Base-by-base conservation (phyloP, 495 filamentous ascomycete genomes). In the Penicillium coffeae region DNA sequence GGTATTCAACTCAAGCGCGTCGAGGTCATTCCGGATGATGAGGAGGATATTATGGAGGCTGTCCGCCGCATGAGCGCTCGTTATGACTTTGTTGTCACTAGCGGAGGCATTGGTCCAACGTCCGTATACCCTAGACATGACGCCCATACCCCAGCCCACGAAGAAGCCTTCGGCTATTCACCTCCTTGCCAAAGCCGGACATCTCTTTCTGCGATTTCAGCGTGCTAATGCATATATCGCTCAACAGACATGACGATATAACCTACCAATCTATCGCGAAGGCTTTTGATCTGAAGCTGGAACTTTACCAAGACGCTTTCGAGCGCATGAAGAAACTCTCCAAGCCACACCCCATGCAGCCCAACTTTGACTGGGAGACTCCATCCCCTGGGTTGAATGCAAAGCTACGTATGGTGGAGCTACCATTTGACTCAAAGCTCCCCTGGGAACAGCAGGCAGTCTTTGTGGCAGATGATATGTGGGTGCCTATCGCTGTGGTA, bases 91-190 rank as follows among this genome's bases (percentile, higher is more conserved):
- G 89, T 98, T 15, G 89, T 96, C 2, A 98, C 93, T 37, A 87
- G 85, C 55, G 93, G 93, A 44, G 93, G 93, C 20, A 96, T 98
- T 60, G 93, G 93, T 2, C 92, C 93, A 44, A 96, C 91, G 87
- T 91, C 61, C 56, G 76, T 70, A 55, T 27, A 19, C 19, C 40
- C 15, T 1, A 21, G 20, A 38, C 6, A 32, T 33, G 53, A 42
- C 9, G 50, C 5, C 21, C 38, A 47, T 35, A n/a, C 34, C 8
- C 36, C 25, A n/a, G n/a, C n/a, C n/a, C n/a, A n/a, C n/a, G n/a
- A n/a, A n/a, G n/a, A n/a, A n/a, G n/a, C n/a, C n/a, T n/a, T n/a
- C n/a, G n/a, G n/a, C n/a, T n/a, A n/a, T n/a, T n/a, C n/a, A n/a
- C n/a, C n/a, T n/a, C n/a, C n/a, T n/a, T n/a, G n/a, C n/a, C 2